These are phyloP conservation scores for Rutidosis leptorrhynchoides DNA, from an alignment of 129 eudicot genomes.

Conservation along the genomic window DNA sequence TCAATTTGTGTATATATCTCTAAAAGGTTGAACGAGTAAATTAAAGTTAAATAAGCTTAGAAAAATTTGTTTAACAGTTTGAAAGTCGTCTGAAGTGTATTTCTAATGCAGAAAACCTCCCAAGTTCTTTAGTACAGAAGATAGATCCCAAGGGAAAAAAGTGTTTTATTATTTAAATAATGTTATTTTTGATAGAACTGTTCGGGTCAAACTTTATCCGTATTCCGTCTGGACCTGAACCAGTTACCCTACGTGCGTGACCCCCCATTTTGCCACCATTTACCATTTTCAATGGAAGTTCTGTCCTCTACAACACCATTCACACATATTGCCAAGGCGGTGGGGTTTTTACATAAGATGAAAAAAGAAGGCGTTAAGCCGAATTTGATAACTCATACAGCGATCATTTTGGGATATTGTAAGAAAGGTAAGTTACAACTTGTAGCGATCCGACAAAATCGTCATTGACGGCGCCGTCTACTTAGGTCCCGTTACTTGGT, in stretches of 20 bases:
- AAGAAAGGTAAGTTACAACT: constrained; percentile 69
- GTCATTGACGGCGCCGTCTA: no score
- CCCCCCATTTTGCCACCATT: constrained; percentile 10
- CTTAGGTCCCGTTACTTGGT: no score
- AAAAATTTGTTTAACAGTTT: not conserved
- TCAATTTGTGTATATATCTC: not conserved
- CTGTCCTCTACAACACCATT: not conserved
- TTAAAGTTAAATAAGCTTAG: not conserved
- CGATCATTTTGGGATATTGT: constrained; percentile 67
- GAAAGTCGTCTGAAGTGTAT: not conserved
- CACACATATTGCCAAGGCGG: no score
- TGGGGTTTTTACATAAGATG: constrained; percentile 56
- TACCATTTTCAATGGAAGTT: constrained; percentile 5
- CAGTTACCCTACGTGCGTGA: not conserved
- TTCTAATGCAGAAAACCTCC: constrained; percentile 4
- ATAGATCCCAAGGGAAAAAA: not conserved
- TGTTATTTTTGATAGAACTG: not conserved
- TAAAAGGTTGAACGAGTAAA: no score
- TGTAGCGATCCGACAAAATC: no score
- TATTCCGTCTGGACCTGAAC: not conserved
- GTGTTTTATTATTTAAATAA: not conserved
- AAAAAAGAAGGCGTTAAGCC: constrained; percentile 48
- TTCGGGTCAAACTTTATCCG: not conserved
- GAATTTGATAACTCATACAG: constrained; percentile 59
- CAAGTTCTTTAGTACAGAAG: not conserved